Evolutionary conservation across 495 filamentous ascomycete genomes (phyloP).

Genomic region (Penicillium riverlandense): DNA sequence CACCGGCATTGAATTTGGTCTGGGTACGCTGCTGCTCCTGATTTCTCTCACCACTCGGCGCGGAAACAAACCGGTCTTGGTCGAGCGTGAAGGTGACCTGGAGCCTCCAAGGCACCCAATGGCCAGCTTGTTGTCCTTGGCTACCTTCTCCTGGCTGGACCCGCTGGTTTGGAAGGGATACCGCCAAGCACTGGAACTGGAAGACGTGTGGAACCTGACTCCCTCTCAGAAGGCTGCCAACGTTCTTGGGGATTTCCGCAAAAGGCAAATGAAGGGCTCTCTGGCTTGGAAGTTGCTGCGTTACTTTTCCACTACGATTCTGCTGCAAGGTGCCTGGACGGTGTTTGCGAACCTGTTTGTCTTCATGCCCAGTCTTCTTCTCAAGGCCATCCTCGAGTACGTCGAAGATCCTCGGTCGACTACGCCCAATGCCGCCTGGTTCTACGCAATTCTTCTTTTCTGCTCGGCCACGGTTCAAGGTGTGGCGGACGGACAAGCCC

Average conservation of each 20-base stretch:
- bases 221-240: conserved; percentile 79
- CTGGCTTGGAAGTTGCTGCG: conserved; percentile 74
- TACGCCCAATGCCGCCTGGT: conserved; percentile 87
- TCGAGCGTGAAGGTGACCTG: conserved; percentile 81
- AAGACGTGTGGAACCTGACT: conserved; percentile 86
- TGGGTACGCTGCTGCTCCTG: conserved; percentile 64
- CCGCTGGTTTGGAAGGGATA: conserved; percentile 87
- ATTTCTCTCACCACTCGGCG: conserved; percentile 77
- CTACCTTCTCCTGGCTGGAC: conserved; percentile 89
- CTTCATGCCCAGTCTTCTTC: conserved; percentile 84
- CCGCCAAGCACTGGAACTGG: conserved; percentile 70
- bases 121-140: conserved; percentile 80
- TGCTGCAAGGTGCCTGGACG: conserved; percentile 77
- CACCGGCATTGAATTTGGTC: conserved; percentile 60
- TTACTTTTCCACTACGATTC: conserved; percentile 71
- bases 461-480: conserved; percentile 71
- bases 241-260: conserved; percentile 75
- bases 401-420: conserved; percentile 74
- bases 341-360: conserved; percentile 70
- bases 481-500: conserved; percentile 74
- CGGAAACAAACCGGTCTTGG: conserved; percentile 80
- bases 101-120: conserved; percentile 78
- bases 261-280: conserved; percentile 73
- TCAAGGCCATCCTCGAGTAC: conserved; percentile 87
- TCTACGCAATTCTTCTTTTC: conserved; percentile 87